These are phyloP conservation scores for Colletotrichum destructivum DNA, from an alignment of 2,329 filamentous ascomycete species.

Conservation along the genomic window DNA sequence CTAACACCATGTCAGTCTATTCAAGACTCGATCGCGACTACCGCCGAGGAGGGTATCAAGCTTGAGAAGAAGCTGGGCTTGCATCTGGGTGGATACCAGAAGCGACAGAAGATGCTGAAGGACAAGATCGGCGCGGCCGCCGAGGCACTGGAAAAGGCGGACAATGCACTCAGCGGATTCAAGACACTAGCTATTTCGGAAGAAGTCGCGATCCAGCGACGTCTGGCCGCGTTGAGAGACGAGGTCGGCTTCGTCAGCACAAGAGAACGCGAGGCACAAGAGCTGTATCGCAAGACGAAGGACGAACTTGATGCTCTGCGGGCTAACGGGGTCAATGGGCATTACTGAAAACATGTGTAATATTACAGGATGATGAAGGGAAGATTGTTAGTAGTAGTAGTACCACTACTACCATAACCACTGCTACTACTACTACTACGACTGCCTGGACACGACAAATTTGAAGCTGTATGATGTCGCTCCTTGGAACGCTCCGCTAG, in stretches of 20 bases:
- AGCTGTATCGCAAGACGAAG: conserved; percentile 81
- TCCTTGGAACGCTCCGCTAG: background rate
- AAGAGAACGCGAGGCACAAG: conserved; percentile 91
- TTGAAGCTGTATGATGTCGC: conserved; percentile 25
- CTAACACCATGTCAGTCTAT: conserved; percentile 66
- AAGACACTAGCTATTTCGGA: conserved; percentile 84
- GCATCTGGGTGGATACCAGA: conserved; percentile 91
- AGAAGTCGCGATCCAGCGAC: conserved; percentile 79
- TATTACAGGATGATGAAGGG: conserved; percentile 13
- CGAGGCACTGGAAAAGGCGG: conserved; percentile 81
- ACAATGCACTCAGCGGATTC: conserved; percentile 80
- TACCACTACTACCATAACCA: no score
- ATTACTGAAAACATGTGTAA: conserved; percentile 21
- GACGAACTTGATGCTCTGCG: conserved; percentile 81
- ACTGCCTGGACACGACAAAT: conserved; percentile 23
- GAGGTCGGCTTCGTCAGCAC: conserved; percentile 86
- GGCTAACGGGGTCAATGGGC: conserved; percentile 49
- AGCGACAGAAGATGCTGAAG: conserved; percentile 84
- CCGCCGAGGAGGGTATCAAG: conserved; percentile 86
- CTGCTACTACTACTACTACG: no score
- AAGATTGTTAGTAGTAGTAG: no score
- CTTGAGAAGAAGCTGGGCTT: conserved; percentile 93
- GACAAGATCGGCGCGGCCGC: conserved; percentile 85
- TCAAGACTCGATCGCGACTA: conserved; percentile 79
- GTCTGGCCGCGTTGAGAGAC: conserved; percentile 83